Evolutionary conservation across 345 rosid genomes (phyloP).

Genomic region (Chamaenerion angustifolium): DNA sequence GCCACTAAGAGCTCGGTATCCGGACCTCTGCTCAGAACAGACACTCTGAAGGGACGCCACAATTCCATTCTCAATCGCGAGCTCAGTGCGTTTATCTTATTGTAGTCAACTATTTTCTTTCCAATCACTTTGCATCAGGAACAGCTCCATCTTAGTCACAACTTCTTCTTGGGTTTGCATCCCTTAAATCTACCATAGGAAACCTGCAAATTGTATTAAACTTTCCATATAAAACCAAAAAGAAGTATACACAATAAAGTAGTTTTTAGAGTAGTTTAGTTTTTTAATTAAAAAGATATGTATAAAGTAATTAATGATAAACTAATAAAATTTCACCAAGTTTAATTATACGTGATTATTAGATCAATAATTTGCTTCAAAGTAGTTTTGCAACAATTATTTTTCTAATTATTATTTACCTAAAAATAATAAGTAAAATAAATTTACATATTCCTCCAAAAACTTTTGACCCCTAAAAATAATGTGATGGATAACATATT

Average conservation of each 20-base stretch:
- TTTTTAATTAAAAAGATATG: too few relatives aligned
- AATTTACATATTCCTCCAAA: too few relatives aligned
- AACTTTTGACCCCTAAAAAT: too few relatives aligned
- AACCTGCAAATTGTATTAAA: slow-evolving; percentile 17
- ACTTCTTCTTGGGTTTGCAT: slow-evolving; percentile 23
- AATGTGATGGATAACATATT: too few relatives aligned
- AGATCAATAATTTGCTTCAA: too few relatives aligned
- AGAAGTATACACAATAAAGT: background rate
- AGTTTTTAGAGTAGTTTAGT: too few relatives aligned
- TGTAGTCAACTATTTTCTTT: slow-evolving; percentile 44
- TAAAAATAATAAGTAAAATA: too few relatives aligned
- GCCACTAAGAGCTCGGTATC: slow-evolving; percentile 57
- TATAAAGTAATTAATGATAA: too few relatives aligned
- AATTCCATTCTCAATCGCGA: slow-evolving; percentile 58
- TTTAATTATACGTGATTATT: too few relatives aligned
- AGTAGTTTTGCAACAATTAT: too few relatives aligned
- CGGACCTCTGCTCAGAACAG: slow-evolving; percentile 49
- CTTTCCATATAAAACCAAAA: background rate
- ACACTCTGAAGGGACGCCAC: slow-evolving; percentile 39
- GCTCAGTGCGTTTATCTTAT: slow-evolving; percentile 40
- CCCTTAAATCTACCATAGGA: slow-evolving; percentile 60
- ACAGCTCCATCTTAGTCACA: slow-evolving; percentile 50
- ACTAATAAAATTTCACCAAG: too few relatives aligned
- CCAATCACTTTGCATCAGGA: slow-evolving; percentile 53
- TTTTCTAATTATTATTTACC: too few relatives aligned